Percentiles rank a stretch among this genome's conserved stretches.
Evolutionary conservation across 2,329 filamentous ascomycete genomes (phyloP).

Genomic region (Botrytis galanthina): DNA sequence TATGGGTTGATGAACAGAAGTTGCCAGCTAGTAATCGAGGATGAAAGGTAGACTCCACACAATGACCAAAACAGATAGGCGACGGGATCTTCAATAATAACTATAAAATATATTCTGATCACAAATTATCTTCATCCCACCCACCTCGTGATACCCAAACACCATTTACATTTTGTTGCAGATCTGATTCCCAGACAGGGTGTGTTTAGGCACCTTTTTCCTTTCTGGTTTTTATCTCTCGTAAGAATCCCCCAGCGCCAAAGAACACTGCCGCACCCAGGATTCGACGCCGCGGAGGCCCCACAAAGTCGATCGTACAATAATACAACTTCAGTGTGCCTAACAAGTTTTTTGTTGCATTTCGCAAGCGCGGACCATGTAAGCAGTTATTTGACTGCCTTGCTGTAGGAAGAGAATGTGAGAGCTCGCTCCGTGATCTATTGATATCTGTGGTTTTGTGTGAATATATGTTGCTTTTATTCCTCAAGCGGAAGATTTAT

Average conservation of each 20-base stretch:
- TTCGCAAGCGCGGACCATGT: neutral
- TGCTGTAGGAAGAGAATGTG: neutral
- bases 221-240: neutral
- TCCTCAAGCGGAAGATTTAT: rapidly evolving
- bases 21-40: neutral
- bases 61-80: neutral
- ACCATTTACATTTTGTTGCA: neutral
- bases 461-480: neutral
- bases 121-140: too few species aligned
- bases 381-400: neutral
- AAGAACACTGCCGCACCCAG: neutral
- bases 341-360: neutral
- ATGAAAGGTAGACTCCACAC: neutral
- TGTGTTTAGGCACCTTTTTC: neutral
- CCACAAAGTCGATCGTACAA: neutral
- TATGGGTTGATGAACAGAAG: neutral
- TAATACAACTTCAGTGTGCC: neutral
- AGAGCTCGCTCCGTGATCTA: neutral
- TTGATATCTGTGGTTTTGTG: neutral
- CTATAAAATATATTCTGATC: neutral
- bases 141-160: neutral
- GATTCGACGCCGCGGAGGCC: neutral
- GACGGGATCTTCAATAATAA: neutral
- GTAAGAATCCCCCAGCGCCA: neutral
- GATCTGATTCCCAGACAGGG: neutral